Percentiles rank a stretch among this genome's conserved stretches.
These are phyloP conservation scores for Fraxinus paxiana DNA, from an alignment of 305 asterid genomes.

Conservation along the genomic window DNA sequence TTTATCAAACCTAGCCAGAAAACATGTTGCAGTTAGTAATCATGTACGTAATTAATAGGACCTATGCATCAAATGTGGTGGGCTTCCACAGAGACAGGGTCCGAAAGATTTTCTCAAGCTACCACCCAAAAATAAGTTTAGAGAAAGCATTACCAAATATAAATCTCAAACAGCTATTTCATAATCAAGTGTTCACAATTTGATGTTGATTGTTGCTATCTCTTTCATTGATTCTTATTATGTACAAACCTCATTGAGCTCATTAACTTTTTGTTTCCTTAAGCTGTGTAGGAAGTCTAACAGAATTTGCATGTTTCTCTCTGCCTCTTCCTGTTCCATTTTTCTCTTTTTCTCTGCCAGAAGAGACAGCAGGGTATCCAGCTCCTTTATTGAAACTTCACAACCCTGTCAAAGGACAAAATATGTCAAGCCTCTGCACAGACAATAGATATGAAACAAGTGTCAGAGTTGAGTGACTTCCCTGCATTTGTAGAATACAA, in stretches of 20 bases:
- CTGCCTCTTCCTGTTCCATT: conserved; percentile 83
- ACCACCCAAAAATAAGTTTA: conserved; percentile 8
- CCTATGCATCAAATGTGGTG: not conserved
- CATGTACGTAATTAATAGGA: not conserved
- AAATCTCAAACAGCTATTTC: conserved; percentile 17
- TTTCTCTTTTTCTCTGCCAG: conserved; percentile 69
- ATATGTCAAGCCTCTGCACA: conserved; percentile 39
- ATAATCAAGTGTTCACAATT: conserved; percentile 2
- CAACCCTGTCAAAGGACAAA: conserved; percentile 72
- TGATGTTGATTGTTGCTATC: not conserved
- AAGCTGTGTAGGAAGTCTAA: conserved; percentile 64
- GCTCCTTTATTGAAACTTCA: conserved; percentile 74
- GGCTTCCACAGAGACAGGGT: conserved; percentile 8
- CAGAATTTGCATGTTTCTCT: conserved; percentile 76
- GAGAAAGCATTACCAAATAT: not conserved
- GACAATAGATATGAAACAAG: conserved; percentile 15
- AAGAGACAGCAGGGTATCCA: conserved; percentile 54
- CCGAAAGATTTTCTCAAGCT: not conserved
- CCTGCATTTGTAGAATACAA: conserved; percentile 19
- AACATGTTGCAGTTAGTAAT: not conserved
- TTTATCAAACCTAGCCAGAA: not conserved
- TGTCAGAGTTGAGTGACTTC: not conserved
- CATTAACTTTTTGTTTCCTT: conserved; percentile 65
- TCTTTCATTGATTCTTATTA: not conserved
- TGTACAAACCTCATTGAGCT: conserved; percentile 67